Base-by-base conservation (phyloP, 805 yeast species). In the Yamadazyma nakazawae region DNA sequence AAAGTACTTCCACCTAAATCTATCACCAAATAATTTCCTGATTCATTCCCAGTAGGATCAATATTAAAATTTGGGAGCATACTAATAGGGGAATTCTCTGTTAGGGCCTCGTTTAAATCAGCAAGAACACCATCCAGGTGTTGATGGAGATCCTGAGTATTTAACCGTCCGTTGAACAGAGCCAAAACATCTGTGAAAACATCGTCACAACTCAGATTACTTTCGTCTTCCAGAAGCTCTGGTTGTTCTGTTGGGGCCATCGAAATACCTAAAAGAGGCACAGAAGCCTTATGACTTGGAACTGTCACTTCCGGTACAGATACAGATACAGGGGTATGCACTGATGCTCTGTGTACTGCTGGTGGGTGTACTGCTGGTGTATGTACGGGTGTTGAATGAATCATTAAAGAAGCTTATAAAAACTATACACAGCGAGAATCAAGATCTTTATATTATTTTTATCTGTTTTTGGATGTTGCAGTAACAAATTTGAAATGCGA, bases 1-100 rank as follows among this genome's bases (percentile, higher is more conserved):
- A 79, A 58, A 1, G 83, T 79, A 1, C 80, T 74, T 1, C 85
- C 85, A 5, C 85, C 85, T 41, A 80, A 60, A 51, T 80, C 85
- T n/a, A 80, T 62, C 17, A 66, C 76, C 57, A 72, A 66, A 61
- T 49, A 76, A 34, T 68, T 61, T 24, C 75, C 76, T 37, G 45
- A 42, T 49, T 67, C 65, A 36, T 55, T 38, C 6, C 76, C 76
- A 2, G 70, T 61, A 28, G 75, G 74, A 32, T 49, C 49, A 34
- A 70, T 68, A 47, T 66, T 62, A 52, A 56, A 64, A 53, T 67
- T 69, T 28, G 76, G 74, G 30, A 71, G 61, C 76, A 72, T 72
- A 37, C 69, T 53, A 43, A 70, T 57, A 16, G 52, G 50, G 17
- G 69, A 60, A 43, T 60, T 58, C 5, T 53, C 50, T 6, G 12